These are phyloP conservation scores for Solanum tarapatanum DNA, from an alignment of 257 asterid genomes.

Conservation along the genomic window DNA sequence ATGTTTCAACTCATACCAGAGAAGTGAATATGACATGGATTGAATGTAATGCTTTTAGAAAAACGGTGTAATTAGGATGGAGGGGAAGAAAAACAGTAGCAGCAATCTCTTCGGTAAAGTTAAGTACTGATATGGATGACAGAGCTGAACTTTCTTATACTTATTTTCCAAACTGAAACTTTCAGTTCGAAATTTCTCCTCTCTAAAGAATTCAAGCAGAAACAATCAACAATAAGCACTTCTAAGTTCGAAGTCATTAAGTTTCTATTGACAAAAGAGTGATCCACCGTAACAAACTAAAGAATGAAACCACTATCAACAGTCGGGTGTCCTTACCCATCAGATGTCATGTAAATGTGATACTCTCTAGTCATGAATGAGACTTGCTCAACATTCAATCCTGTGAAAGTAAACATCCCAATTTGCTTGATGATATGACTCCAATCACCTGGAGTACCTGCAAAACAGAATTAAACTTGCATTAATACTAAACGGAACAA, in stretches of 20 bases:
- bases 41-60: background rate
- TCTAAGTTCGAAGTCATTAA: background rate
- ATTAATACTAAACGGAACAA: background rate
- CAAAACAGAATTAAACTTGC: background rate
- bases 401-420: slow-evolving; percentile 83
- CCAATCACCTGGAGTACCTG: slow-evolving; percentile 92
- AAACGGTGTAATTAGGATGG: background rate
- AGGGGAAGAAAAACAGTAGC: background rate
- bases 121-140: background rate
- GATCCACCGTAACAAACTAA: background rate
- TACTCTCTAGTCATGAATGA: slow-evolving; percentile 68
- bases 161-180: background rate
- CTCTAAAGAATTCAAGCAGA: background rate
- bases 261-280: background rate
- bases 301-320: background rate
- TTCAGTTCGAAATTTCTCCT: background rate
- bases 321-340: slow-evolving; percentile 40
- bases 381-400: slow-evolving; percentile 57
- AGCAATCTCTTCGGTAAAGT: background rate
- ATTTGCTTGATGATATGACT: slow-evolving; percentile 79
- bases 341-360: slow-evolving; percentile 86
- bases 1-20: background rate
- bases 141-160: background rate
- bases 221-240: background rate
- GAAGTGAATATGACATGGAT: background rate